Evolutionary conservation across 176 grass and related monocot species (phyloP).

Genomic region (Aechmea fasciata): DNA sequence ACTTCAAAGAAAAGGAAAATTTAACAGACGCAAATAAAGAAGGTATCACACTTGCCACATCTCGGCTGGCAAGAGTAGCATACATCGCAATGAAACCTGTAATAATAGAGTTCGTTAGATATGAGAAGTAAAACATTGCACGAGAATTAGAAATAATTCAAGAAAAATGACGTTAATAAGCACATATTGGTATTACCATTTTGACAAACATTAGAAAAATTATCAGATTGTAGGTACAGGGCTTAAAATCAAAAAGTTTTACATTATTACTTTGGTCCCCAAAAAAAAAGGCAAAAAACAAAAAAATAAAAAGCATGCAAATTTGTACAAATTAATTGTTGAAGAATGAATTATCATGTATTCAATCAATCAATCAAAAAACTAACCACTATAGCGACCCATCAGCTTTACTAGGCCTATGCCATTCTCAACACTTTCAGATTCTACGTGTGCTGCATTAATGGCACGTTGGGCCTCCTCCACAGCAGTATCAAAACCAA

Average conservation of each 20-base stretch:
- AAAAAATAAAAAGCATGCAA: not conserved
- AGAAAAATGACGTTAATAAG: not conserved
- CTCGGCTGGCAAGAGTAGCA: constrained; percentile 92
- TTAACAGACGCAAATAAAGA: not conserved
- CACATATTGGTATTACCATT: not conserved
- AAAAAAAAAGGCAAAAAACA: not conserved
- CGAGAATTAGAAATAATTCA: not conserved
- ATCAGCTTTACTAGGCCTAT: constrained; percentile 94
- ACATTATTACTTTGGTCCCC: not conserved
- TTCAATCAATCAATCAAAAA: constrained; percentile 4
- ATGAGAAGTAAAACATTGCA: not conserved
- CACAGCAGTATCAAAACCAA: constrained; percentile 92
- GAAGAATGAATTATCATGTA: not conserved
- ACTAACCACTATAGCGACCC: constrained; percentile 93
- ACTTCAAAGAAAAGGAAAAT: not conserved
- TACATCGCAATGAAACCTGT: constrained; percentile 98
- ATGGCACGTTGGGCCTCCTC: constrained; percentile 93
- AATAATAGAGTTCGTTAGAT: constrained; percentile 12
- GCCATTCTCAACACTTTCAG: constrained; percentile 86
- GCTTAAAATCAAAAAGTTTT: not conserved
- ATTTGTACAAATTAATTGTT: not conserved
- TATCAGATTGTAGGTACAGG: not conserved
- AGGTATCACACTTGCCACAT: constrained; percentile 65
- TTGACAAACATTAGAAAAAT: not conserved
- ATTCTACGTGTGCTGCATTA: constrained; percentile 87